Conservation (phyloP, 179 eudicot species). For the Silene coronaria region DNA sequence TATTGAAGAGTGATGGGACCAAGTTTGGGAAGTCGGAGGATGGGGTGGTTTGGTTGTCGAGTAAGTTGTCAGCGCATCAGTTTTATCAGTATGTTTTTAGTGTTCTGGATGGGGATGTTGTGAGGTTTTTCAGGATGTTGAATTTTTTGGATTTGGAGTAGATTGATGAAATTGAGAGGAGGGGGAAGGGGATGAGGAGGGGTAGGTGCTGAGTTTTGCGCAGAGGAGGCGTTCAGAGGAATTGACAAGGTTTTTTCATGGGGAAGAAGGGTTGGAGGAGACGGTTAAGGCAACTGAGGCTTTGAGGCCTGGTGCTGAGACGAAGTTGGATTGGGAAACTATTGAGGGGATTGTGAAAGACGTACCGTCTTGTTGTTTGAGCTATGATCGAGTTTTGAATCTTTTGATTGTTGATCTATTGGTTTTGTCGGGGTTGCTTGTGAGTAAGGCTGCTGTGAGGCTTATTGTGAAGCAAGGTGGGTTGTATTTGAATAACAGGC, state of each 20-base stretch:
- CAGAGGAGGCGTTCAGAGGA: slow-evolving; percentile 80
- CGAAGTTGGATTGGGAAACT: slow-evolving; percentile 60
- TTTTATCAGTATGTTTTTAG: slow-evolving; percentile 80
- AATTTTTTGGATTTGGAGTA: slow-evolving; percentile 65
- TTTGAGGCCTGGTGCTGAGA: slow-evolving; percentile 67
- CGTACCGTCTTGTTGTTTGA: slow-evolving; percentile 65
- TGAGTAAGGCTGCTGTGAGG: slow-evolving; percentile 73
- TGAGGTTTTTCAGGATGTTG: slow-evolving; percentile 60
- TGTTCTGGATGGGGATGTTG: slow-evolving; percentile 64
- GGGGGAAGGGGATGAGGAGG: slow-evolving; percentile 4
- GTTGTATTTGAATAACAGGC: slow-evolving; percentile 60
- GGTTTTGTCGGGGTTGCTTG: slow-evolving; percentile 66
- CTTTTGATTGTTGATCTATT: slow-evolving; percentile 52
- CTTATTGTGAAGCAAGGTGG: slow-evolving; percentile 92
- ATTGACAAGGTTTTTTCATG: slow-evolving; percentile 76
- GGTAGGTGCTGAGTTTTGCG: slow-evolving; percentile 57
- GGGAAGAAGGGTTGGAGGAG: slow-evolving; percentile 68
- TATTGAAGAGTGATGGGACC: slow-evolving; percentile 75
- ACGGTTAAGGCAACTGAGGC: slow-evolving; percentile 82
- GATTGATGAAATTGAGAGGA: slow-evolving; percentile 47
- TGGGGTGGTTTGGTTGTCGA: slow-evolving; percentile 84
- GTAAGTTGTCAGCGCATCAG: slow-evolving; percentile 62
- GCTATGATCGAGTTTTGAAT: slow-evolving; percentile 40
- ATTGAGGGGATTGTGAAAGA: slow-evolving; percentile 72
- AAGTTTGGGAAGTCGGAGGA: slow-evolving; percentile 86